These are phyloP conservation scores for Trichoderma atrobrunneum DNA, from an alignment of 2,329 filamentous ascomycete genomes.

Conservation along the genomic window DNA sequence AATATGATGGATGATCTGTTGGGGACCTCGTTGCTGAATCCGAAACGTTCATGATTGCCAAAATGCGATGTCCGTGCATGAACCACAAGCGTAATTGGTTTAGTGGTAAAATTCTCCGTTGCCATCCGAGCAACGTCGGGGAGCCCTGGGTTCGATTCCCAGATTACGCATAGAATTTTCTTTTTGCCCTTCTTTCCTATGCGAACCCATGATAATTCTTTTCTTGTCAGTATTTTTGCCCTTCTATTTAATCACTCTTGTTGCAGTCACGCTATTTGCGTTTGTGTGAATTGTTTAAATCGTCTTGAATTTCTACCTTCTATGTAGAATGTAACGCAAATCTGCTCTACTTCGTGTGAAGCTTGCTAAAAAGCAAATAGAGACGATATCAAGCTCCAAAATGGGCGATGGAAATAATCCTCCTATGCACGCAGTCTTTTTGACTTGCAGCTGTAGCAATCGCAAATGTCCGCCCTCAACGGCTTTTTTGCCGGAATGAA, in stretches of 20 bases:
- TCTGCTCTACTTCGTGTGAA: neutral
- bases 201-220: neutral
- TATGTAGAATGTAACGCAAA: neutral
- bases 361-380: neutral
- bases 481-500: neutral
- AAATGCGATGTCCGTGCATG: neutral
- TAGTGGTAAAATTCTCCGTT: slow-evolving; percentile 33
- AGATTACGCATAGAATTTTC: slow-evolving; percentile 28
- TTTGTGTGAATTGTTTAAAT: neutral
- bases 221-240: neutral
- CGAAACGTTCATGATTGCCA: neutral
- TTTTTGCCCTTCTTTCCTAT: neutral
- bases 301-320: neutral
- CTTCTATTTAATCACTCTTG: neutral
- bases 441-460: neutral
- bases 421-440: neutral
- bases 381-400: neutral
- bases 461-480: neutral
- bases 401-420: neutral
- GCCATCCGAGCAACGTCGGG: slow-evolving; percentile 31
- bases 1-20: neutral
- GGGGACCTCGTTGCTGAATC: neutral
- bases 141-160: slow-evolving; percentile 36
- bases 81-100: slow-evolving; percentile 24
- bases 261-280: neutral